Evolutionary conservation across 2,329 filamentous ascomycete genomes (phyloP), one percentile per base, ranked within the genome.

Genomic region (Exophiala oligosperma): DNA sequence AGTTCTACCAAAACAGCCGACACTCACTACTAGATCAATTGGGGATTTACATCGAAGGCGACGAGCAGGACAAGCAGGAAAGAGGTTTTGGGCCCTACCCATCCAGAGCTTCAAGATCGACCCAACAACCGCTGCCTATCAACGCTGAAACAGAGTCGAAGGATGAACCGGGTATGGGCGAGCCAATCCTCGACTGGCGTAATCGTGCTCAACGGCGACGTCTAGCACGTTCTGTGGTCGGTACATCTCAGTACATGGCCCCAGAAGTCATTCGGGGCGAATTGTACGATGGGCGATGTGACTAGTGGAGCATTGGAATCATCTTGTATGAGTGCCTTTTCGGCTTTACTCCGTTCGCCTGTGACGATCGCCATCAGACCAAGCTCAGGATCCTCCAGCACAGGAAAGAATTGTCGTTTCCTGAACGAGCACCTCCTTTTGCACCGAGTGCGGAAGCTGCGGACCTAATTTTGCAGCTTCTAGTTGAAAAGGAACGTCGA

Each of bases 171-270:
- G 12, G 55, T 6, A 59, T 65, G 26, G 61, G 65, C 4, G 81
- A 84, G 61, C 76, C 78, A 26, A 77, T 92, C 50, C 74, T 92
- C 47, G 81, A 82, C 60, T 92, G 87, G 88, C 83, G 89, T 46
- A 87, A 91, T 68, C 79, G 81, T 14, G 82, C 80, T 61, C 83
- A 88, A 26, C 88, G 86, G 65, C 85, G 91, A 40, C 83, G 84
- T 35, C 82, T 91, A 35, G 93, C 93, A 1, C 84, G 87, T 65
- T 96, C 92, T 47, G 86, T 96, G 1, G 93, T 97, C 9, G 93
- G 93, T 2, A 97, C 94, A 2, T 96, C 92, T 71, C 93, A 97
- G 71, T 97, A 97, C 77, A 97, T 97, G 94, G 93, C 94, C 0
- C 93, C 93, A 1, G 94, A 97, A 76, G 90, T 97, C 17, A 87